A percentile compares a stretch with the other conserved stretches of the same genome.
phyloP scores from a whole-genome alignment of 495 filamentous ascomycete genomes.

The Hypoxylon perforatum region DNA sequence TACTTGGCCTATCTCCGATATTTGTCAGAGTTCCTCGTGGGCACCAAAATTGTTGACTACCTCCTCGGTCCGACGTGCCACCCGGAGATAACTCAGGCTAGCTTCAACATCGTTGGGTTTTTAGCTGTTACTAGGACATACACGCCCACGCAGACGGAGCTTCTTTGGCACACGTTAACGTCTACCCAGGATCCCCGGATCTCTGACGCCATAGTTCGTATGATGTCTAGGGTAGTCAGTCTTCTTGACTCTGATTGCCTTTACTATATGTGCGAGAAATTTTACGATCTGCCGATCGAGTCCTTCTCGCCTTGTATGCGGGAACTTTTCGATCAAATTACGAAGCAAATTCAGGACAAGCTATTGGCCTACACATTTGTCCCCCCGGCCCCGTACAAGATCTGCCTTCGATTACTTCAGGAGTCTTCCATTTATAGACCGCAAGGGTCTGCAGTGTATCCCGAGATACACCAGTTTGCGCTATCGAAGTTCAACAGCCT shows the following conservation, averaged over 20 bases:
- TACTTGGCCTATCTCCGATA: slow-evolving; percentile 66
- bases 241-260: slow-evolving; percentile 67
- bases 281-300: slow-evolving; percentile 74
- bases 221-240: slow-evolving; percentile 74
- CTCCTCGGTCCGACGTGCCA: slow-evolving; percentile 92
- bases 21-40: slow-evolving; percentile 71
- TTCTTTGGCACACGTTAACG: slow-evolving; percentile 85
- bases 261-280: slow-evolving; percentile 79
- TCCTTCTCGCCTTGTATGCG: slow-evolving; percentile 62
- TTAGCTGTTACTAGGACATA: slow-evolving; percentile 85
- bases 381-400: slow-evolving; percentile 56
- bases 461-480: slow-evolving; percentile 69
- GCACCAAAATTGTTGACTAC: slow-evolving; percentile 79
- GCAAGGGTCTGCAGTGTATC: slow-evolving; percentile 53
- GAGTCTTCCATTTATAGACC: slow-evolving; percentile 64
- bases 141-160: slow-evolving; percentile 75
- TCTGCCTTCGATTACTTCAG: slow-evolving; percentile 75
- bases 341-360: slow-evolving; percentile 45
- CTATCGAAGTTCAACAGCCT: slow-evolving; percentile 62
- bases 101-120: slow-evolving; percentile 87
- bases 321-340: slow-evolving; percentile 62
- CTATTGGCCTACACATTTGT: slow-evolving; percentile 11
- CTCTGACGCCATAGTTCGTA: slow-evolving; percentile 78
- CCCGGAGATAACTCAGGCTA: slow-evolving; percentile 83
- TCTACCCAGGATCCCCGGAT: slow-evolving; percentile 87